These are phyloP conservation scores for Excoecaria agallocha DNA, from an alignment of 345 rosid species.

Conservation along the genomic window DNA sequence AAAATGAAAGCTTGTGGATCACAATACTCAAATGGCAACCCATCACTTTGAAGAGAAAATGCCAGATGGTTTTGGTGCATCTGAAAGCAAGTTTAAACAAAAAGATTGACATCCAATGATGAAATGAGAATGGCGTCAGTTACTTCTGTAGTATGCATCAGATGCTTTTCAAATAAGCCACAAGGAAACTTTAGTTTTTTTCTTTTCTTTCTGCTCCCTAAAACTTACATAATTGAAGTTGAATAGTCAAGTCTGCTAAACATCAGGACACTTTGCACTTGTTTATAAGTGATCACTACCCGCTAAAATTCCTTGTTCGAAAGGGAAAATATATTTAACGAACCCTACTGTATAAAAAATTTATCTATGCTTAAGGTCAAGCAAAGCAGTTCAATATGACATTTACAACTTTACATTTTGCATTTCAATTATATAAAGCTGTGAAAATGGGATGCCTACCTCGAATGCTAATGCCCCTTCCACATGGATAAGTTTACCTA, in stretches of 20 bases:
- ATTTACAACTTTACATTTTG: conserved; percentile 33
- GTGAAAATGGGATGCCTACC: conserved; percentile 8
- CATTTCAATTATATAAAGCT: conserved; percentile 11
- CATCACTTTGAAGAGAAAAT: background rate
- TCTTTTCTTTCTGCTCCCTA: background rate
- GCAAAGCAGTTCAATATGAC: conserved; percentile 19
- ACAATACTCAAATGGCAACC: background rate
- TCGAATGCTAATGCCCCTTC: background rate
- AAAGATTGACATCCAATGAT: background rate
- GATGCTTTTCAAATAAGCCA: background rate
- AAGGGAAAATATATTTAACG: no score
- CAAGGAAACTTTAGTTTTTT: background rate
- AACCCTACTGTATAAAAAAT: no score
- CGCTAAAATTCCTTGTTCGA: background rate
- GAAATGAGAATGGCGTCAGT: background rate
- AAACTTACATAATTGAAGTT: background rate
- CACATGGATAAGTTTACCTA: background rate
- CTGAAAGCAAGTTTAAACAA: background rate
- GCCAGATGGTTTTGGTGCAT: conserved; percentile 17
- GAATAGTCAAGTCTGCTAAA: no score
- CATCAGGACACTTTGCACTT: background rate
- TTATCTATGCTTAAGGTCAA: no score
- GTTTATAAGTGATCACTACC: background rate
- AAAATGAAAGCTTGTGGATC: background rate
- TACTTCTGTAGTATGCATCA: background rate